phyloP scores from a whole-genome alignment of 345 rosid genomes.

The Carallia brachiata region DNA sequence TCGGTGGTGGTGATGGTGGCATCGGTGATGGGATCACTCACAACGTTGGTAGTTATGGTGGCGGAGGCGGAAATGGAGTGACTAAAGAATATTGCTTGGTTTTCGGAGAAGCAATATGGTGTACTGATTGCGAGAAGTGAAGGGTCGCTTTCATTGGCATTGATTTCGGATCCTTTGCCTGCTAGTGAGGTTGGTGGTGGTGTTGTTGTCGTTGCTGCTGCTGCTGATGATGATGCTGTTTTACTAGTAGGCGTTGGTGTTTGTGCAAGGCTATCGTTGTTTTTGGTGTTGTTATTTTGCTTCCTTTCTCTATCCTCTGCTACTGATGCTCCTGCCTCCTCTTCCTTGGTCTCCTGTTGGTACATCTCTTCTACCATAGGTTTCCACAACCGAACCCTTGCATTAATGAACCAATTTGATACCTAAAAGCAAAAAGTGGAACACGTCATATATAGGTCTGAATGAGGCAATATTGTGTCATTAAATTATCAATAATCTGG shows the following conservation, averaged over 20 bases:
- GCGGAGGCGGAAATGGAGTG: conserved; percentile 23
- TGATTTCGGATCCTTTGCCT: conserved; percentile 59
- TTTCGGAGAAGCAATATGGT: conserved; percentile 45
- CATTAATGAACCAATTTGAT: conserved; percentile 98
- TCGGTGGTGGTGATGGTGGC: conserved; percentile 9
- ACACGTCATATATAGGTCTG: no score
- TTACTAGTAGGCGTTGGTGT: conserved; percentile 28
- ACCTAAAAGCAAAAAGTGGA: conserved; percentile 40
- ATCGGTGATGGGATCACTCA: not conserved
- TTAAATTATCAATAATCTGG: no score
- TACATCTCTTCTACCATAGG: conserved; percentile 99
- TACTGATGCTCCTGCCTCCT: conserved; percentile 20
- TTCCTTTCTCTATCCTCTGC: conserved; percentile 36
- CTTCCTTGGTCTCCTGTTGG: conserved; percentile 78
- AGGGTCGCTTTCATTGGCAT: conserved; percentile 67
- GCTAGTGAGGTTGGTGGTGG: conserved; percentile 38
- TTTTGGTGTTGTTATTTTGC: conserved; percentile 28
- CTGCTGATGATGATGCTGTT: conserved; percentile 28
- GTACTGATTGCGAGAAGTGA: conserved; percentile 48
- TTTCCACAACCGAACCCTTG: conserved; percentile 98
- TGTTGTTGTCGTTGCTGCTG: conserved; percentile 17
- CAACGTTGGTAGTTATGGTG: conserved; percentile 13
- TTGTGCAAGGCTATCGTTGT: conserved; percentile 41
- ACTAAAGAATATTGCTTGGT: conserved; percentile 30
- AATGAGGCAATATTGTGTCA: no score